phyloP scores from a whole-genome alignment of 306 rosid genomes.

The Dryas octopetala region DNA sequence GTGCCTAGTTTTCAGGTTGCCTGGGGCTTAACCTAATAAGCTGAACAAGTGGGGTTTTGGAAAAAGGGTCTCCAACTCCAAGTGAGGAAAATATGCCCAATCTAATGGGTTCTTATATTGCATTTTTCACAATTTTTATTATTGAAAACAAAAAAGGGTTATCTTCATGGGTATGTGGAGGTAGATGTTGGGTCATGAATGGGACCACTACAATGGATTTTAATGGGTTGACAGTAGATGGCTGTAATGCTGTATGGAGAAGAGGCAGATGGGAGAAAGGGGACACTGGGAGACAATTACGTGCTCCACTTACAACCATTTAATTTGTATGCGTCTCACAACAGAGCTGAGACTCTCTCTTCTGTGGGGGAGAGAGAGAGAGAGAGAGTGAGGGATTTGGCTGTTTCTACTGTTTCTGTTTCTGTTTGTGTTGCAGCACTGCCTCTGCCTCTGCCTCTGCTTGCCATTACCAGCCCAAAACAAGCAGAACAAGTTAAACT shows the following conservation, averaged over 20 bases:
- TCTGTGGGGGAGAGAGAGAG: constrained; percentile 27
- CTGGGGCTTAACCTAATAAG: neutral
- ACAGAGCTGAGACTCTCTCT: constrained; percentile 48
- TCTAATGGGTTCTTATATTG: constrained; percentile 14
- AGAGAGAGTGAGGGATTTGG: constrained; percentile 40
- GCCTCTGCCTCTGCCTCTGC: constrained; percentile 22
- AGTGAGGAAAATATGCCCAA: constrained; percentile 21
- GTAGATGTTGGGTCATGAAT: constrained; percentile 40
- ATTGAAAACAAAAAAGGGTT: constrained; percentile 12
- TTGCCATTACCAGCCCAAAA: constrained; percentile 4
- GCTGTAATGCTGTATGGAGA: constrained; percentile 47
- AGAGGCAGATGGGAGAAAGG: constrained; percentile 85
- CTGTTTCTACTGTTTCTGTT: constrained; percentile 18
- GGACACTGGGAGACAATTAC: constrained; percentile 63
- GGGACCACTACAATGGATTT: constrained; percentile 70
- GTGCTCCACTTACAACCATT: constrained; percentile 64
- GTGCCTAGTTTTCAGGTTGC: neutral
- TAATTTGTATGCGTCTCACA: constrained; percentile 51
- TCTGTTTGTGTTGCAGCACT: neutral
- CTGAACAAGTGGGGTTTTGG: neutral
- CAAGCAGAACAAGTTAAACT: constrained; percentile 2
- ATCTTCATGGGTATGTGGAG: constrained; percentile 37
- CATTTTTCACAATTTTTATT: too few species aligned
- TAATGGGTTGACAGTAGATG: constrained; percentile 52
- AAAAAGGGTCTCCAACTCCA: neutral